Percentiles rank a stretch among this genome's conserved stretches.
These are phyloP conservation scores for Mycena rebaudengoi DNA, from an alignment of 768 basidiomycete genomes.

Conservation along the genomic window DNA sequence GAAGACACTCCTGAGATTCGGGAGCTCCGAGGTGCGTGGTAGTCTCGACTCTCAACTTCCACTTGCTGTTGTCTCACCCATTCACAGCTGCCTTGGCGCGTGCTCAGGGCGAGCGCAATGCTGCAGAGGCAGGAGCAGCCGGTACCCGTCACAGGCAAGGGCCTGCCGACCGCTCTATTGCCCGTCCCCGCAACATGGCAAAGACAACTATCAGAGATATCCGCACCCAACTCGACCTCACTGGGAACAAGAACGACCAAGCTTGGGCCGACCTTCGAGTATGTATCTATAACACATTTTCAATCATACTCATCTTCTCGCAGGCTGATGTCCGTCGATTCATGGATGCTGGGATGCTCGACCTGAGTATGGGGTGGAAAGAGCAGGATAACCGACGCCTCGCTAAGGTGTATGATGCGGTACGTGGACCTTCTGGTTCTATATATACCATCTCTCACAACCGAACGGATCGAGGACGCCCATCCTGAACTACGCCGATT, in stretches of 20 bases:
- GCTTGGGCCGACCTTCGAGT: not conserved
- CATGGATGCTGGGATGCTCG: constrained; percentile 7
- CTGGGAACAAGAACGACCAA: not conserved
- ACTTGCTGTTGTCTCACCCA: not conserved
- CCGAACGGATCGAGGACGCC: not conserved
- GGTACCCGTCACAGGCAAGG: not conserved
- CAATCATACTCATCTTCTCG: too few relatives aligned
- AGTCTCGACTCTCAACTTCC: too few relatives aligned
- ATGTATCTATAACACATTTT: not conserved
- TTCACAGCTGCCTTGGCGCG: not conserved
- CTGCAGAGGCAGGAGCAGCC: not conserved
- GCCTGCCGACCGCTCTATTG: not conserved
- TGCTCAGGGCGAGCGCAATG: not conserved
- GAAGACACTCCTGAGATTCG: not conserved
- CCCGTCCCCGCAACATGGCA: not conserved
- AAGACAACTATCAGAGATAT: not conserved
- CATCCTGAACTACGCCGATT: not conserved
- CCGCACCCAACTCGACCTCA: not conserved
- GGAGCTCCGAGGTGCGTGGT: constrained; percentile 1
- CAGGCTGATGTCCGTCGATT: not conserved
- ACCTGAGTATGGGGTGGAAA: not conserved
- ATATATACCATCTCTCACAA: not conserved
- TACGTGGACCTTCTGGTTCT: not conserved
- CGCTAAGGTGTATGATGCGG: constrained; percentile 3
- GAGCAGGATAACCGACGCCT: constrained; percentile 7